Percentiles rank a stretch among this genome's conserved stretches.
phyloP scores from a whole-genome alignment of 2,329 filamentous ascomycete genomes.

The Aspergillus sp. region DNA sequence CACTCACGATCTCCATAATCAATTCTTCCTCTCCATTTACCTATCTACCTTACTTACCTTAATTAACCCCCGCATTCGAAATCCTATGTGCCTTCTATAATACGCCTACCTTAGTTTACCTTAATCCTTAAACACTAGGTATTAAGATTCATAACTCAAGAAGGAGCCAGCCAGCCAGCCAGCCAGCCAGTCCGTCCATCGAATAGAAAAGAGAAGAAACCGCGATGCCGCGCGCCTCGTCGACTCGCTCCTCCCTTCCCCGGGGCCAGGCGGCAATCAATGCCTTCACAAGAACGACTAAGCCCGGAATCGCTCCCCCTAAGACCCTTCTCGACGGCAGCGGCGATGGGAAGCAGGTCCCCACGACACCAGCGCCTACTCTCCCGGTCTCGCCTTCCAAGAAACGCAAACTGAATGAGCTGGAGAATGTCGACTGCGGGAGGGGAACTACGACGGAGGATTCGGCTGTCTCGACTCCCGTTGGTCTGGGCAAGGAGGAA shows the following conservation, averaged over 20 bases:
- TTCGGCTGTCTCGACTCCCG: not conserved
- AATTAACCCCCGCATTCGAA: constrained; percentile 5
- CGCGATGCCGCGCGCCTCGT: constrained; percentile 33
- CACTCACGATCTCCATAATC: not conserved
- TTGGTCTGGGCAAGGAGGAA: not conserved
- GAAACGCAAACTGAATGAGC: constrained; percentile 40
- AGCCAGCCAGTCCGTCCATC: too few relatives aligned
- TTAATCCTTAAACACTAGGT: too few relatives aligned
- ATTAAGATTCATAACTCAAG: too few relatives aligned
- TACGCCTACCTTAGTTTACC: constrained; percentile 7
- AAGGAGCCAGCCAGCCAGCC: too few relatives aligned
- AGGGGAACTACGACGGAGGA: constrained; percentile 4
- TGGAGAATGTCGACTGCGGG: constrained; percentile 32
- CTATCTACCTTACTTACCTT: constrained; percentile 4
- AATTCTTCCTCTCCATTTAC: constrained; percentile 5
- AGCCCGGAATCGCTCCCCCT: constrained; percentile 31
- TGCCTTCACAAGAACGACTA: constrained; percentile 46
- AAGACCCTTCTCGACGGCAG: constrained; percentile 13
- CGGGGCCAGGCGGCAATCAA: constrained; percentile 42
- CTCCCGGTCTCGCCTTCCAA: constrained; percentile 38
- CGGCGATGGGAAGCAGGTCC: constrained; percentile 28
- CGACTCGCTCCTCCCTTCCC: constrained; percentile 31
- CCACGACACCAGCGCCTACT: constrained; percentile 5
- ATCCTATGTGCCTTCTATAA: constrained; percentile 11
- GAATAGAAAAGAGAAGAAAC: constrained; percentile 7